These are phyloP conservation scores for Mallotus repandus DNA, from an alignment of 441 rosid species.

Conservation along the genomic window DNA sequence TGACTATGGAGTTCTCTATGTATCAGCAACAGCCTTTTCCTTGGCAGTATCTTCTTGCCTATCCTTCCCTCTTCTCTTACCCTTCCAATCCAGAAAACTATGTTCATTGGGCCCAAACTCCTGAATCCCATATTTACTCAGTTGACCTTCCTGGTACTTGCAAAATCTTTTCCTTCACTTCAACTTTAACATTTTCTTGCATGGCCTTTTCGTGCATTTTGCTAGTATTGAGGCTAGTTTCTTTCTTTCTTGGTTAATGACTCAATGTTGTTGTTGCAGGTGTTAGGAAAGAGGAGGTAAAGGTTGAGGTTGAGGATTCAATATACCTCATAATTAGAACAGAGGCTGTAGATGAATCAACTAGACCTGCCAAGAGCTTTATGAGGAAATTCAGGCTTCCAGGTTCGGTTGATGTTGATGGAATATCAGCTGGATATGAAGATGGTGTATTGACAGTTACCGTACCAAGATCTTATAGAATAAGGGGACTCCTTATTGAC, in stretches of 20 bases:
- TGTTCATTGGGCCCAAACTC: conserved; percentile 69
- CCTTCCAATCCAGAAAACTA: conserved; percentile 44
- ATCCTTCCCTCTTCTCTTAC: conserved; percentile 32
- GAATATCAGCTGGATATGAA: conserved; percentile 65
- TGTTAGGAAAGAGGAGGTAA: conserved; percentile 72
- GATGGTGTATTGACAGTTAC: conserved; percentile 63
- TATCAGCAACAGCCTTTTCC: conserved; percentile 41
- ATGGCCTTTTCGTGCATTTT: background rate
- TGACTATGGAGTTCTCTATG: conserved; percentile 48
- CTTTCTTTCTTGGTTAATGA: background rate
- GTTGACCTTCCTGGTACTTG: conserved; percentile 72
- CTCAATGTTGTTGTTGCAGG: conserved; percentile 37
- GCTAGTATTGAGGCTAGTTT: background rate
- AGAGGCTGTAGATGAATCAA: conserved; percentile 38
- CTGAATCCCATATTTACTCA: conserved; percentile 69
- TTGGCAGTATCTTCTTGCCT: conserved; percentile 41
- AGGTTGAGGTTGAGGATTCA: conserved; percentile 76
- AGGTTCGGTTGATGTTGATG: conserved; percentile 45
- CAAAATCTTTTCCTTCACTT: background rate
- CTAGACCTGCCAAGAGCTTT: conserved; percentile 46
- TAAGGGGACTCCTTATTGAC: conserved; percentile 45
- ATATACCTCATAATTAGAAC: conserved; percentile 64
- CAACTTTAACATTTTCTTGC: background rate
- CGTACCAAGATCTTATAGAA: conserved; percentile 51
- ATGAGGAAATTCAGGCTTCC: conserved; percentile 75